Base-by-base conservation (phyloP, 805 yeast species). In the Yarrowia sp. region DNA sequence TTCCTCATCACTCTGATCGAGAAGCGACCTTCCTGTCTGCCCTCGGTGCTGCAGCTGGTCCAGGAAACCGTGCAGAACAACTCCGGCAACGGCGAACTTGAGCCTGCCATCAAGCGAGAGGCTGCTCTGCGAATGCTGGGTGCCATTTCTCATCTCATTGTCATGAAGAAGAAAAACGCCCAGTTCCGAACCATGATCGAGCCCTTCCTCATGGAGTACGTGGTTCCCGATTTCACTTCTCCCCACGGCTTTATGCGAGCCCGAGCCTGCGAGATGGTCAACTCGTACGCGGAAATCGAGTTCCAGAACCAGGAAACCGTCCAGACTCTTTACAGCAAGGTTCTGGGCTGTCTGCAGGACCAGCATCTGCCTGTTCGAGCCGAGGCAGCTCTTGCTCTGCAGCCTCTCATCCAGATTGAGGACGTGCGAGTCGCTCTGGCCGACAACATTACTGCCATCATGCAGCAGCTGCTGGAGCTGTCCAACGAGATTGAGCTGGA, bases 401-500 rank as follows among this genome's bases (percentile, higher is more conserved):
- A 92, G 77, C 85, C 92, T 1, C 88, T 88, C 70, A 81, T 91
- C 59, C 80, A 80, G 33, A 81, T 85, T 51, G 84, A 83, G 0
- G 83, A 82, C 54, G 90, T 92, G 71, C 84, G 85, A 71, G 87
- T 85, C 54, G 87, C 89, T 1, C 75, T 95, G 30, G 81, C 89
- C 0, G 72, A 82, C 3, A 84, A 87, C 49, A 88, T 93, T 65
- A 82, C 92, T 33, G 89, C 89, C 38, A 85, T 92, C 0, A 90
- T 95, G 90, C 90, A 91, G 67, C 86, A 83, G 68, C 78, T 95
- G 65, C 79, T 93, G 68, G 83, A 82, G 10, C 77, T 93, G 51
- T 86, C 96, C 4, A 87, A 90, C 71, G 86, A 86, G 66, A 85
- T 92, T 68, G 99, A 93, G 71, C 85, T 88, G 66, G 99, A 95